Conservation (phyloP, 1,284 basidiomycete species). For the Cryptococcus maquisensis region DNA sequence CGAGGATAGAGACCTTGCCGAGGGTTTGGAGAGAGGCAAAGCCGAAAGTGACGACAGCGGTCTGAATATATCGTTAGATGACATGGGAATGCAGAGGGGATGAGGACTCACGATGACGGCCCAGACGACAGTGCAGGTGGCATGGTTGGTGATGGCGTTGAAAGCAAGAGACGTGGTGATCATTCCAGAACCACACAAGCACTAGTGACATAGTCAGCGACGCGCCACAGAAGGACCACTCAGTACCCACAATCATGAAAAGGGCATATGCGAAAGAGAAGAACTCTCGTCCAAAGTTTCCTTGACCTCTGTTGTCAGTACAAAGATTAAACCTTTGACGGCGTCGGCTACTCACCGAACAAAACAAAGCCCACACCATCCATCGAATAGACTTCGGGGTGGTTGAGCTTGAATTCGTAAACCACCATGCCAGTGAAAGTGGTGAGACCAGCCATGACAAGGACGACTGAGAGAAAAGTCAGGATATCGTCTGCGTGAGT, state of each 20-base stretch:
- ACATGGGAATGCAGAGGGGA: not conserved
- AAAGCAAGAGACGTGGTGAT: slow-evolving; percentile 35
- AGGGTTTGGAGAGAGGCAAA: slow-evolving; percentile 38
- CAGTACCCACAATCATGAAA: slow-evolving; percentile 26
- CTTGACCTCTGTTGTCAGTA: not conserved
- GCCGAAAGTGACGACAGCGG: slow-evolving; percentile 19
- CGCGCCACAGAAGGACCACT: not conserved
- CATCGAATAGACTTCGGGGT: slow-evolving; percentile 35
- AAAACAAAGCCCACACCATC: slow-evolving; percentile 26
- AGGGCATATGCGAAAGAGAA: slow-evolving; percentile 20
- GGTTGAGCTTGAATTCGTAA: slow-evolving; percentile 28
- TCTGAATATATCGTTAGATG: slow-evolving; percentile 4
- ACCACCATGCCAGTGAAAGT: slow-evolving; percentile 20
- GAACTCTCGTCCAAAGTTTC: slow-evolving; percentile 25
- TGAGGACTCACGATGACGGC: slow-evolving; percentile 19
- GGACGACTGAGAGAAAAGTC: slow-evolving; percentile 13
- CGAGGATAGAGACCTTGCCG: slow-evolving; percentile 31
- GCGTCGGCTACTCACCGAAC: slow-evolving; percentile 20
- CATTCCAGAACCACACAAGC: slow-evolving; percentile 21
- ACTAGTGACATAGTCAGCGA: not conserved
- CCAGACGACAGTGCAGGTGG: slow-evolving; percentile 34
- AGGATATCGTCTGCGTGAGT: not conserved
- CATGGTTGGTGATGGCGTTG: slow-evolving; percentile 34
- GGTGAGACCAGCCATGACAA: slow-evolving; percentile 23
- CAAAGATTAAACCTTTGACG: not conserved